A percentile compares a stretch with the other conserved stretches of the same genome.
Evolutionary conservation across 768 basidiomycete species (phyloP).

Genomic region (Kwoniella heveanensis): DNA sequence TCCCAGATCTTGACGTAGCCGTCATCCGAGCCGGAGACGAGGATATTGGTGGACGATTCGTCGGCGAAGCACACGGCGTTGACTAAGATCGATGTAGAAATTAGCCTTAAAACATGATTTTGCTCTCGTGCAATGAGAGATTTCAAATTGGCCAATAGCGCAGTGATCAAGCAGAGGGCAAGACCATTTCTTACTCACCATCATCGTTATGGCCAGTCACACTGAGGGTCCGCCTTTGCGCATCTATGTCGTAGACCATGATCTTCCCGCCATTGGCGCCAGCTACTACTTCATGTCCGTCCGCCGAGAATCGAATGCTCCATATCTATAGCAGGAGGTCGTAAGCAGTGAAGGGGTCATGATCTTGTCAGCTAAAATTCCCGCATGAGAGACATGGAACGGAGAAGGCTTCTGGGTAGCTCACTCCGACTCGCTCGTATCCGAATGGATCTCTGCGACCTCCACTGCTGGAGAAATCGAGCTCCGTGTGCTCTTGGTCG

Average conservation of each 20-base stretch:
- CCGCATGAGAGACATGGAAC: too few relatives aligned
- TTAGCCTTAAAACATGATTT: background rate
- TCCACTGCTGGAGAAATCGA: conserved; percentile 39
- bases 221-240: conserved; percentile 74
- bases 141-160: too few relatives aligned
- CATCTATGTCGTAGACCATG: conserved; percentile 86
- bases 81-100: too few relatives aligned
- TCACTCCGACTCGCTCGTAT: conserved; percentile 51
- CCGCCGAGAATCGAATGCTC: conserved; percentile 94
- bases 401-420: too few relatives aligned
- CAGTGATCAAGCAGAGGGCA: background rate
- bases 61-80: conserved; percentile 96
- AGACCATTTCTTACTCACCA: conserved; percentile 38
- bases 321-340: conserved; percentile 65
- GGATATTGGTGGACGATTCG: conserved; percentile 83
- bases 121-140: background rate
- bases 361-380: too few relatives aligned
- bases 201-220: conserved; percentile 87
- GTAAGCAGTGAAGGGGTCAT: conserved; percentile 64
- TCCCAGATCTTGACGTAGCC: conserved; percentile 93
- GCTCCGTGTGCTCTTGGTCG: conserved; percentile 48
- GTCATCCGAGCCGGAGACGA: conserved; percentile 95
- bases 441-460: conserved; percentile 12
- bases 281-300: conserved; percentile 92
- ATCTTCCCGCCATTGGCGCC: conserved; percentile 63